These are phyloP conservation scores for Pseudovirgaria hyperparasitica DNA, from an alignment of 2,329 filamentous ascomycete genomes.

Conservation along the genomic window DNA sequence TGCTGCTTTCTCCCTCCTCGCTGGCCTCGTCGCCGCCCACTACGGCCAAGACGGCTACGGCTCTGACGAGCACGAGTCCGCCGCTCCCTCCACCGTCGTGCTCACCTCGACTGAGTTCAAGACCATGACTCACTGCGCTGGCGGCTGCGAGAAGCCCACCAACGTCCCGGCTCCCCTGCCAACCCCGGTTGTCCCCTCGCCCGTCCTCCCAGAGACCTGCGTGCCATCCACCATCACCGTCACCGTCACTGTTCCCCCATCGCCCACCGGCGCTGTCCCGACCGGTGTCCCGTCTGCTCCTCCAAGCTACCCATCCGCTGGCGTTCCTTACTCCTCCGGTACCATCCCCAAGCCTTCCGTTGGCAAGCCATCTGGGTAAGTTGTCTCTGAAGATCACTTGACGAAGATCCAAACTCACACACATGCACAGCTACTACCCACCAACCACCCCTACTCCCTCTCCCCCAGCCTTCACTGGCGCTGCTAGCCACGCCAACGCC, in stretches of 20 bases:
- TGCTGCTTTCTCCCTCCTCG: too few relatives aligned
- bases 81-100: constrained; percentile 5
- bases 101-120: constrained; percentile 1
- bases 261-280: constrained; percentile 7
- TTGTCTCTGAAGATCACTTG: constrained; percentile 3
- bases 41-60: constrained; percentile 14
- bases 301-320: too few relatives aligned
- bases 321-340: constrained; percentile 1
- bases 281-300: constrained; percentile 7
- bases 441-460: constrained; percentile 15
- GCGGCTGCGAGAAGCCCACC: constrained; percentile 3
- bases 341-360: constrained; percentile 4
- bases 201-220: neutral
- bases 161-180: constrained; percentile 2
- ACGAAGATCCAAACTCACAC: constrained; percentile 6
- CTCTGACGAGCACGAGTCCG: constrained; percentile 9
- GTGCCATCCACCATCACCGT: constrained; percentile 6
- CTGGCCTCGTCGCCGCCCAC: constrained; percentile 18
- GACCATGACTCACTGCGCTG: constrained; percentile 1
- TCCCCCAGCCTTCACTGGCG: constrained; percentile 24
- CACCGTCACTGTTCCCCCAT: constrained; percentile 9
- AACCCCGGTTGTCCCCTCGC: too few relatives aligned
- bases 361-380: constrained; percentile 13
- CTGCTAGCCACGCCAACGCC: constrained; percentile 22
- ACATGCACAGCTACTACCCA: constrained; percentile 11